Conservation (phyloP, 805 yeast species). For the Vanderwaltozyma tropicalis region DNA sequence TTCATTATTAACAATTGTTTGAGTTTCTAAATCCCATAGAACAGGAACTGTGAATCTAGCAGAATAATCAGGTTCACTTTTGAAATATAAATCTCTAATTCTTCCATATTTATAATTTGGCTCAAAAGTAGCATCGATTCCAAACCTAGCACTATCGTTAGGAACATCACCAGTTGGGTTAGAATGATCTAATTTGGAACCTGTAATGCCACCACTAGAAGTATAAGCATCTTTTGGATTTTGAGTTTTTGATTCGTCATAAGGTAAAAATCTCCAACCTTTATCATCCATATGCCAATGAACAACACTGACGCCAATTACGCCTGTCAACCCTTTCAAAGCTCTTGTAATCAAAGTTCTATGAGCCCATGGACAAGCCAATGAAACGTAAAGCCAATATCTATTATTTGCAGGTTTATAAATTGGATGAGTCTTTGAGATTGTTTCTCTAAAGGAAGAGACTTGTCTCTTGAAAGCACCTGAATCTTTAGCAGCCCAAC, state of each 20-base stretch:
- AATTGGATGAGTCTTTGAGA: conserved; percentile 45
- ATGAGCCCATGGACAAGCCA: conserved; percentile 95
- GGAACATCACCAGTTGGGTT: conserved; percentile 8
- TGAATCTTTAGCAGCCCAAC: conserved; percentile 28
- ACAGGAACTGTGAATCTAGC: conserved; percentile 92
- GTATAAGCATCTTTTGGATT: conserved; percentile 8
- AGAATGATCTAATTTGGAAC: conserved; percentile 5
- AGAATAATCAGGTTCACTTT: conserved; percentile 61
- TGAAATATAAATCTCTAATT: conserved; percentile 61
- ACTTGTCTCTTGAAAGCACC: conserved; percentile 49
- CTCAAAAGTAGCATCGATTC: conserved; percentile 41
- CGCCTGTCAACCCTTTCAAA: conserved; percentile 57
- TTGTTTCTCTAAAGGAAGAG: conserved; percentile 52
- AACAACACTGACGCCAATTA: conserved; percentile 65
- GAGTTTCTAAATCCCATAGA: conserved; percentile 75
- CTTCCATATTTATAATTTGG: conserved; percentile 49
- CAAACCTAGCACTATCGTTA: conserved; percentile 15
- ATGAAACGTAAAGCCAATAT: conserved; percentile 78
- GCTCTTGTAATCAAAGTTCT: conserved; percentile 64
- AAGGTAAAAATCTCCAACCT: conserved; percentile 70
- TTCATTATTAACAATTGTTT: conserved; percentile 85
- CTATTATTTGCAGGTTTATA: conserved; percentile 69
- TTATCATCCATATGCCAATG: conserved; percentile 82
- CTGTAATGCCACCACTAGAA: conserved; percentile 14
- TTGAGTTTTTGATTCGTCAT: conserved; percentile 5